Base-by-base conservation (phyloP, 768 basidiomycete genomes). In the Xerocomellus dryophilus region DNA sequence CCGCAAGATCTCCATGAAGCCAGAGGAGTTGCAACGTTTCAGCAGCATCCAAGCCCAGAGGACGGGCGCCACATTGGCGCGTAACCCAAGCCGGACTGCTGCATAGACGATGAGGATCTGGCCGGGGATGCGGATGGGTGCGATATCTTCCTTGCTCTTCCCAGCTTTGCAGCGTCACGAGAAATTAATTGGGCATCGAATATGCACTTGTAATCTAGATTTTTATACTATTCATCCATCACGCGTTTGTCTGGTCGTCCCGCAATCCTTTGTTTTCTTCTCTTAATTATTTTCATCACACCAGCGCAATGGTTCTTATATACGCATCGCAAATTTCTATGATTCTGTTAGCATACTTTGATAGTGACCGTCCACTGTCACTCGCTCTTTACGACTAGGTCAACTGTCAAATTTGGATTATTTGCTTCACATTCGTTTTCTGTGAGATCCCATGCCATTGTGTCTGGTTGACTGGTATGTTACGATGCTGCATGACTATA, bases 1-100 rank as follows among this genome's bases (percentile, higher is more conserved):
- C 48, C 80, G 83, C 63, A 86, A 85, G 76, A 76, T 92, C 53
- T 76, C 80, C 40, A 84, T 93, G 78, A 89, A 86, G 76, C 85
- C 89, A 18, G 88, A 90, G 71, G 92, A 94, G 71, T 74, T 94
- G 59, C 84, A 86, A 60, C 80, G 92, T 63, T 92, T 95, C 81
- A 85, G 83, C 72, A 86, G 83, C 59, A 90, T 93, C 70, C 91
- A 93, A 73, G 89, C 91, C 6, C 81, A 84, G 46, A 78, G 84
- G 34, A 81, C 84, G n/a, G 91, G 93, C 38, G 79, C 80, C 46
- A 84, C 84, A 14, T 79, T 94, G 54, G 88, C 89, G 27, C 81
- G 89, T 62, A 82, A 90, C 73, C 89, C 88, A 20, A 84, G 82
- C 66, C 75, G 83, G 55, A 85, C 85, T 47, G 75, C 76, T 29